phyloP scores from a whole-genome alignment of 495 filamentous ascomycete genomes.

The Astrothelium macrocarpum region DNA sequence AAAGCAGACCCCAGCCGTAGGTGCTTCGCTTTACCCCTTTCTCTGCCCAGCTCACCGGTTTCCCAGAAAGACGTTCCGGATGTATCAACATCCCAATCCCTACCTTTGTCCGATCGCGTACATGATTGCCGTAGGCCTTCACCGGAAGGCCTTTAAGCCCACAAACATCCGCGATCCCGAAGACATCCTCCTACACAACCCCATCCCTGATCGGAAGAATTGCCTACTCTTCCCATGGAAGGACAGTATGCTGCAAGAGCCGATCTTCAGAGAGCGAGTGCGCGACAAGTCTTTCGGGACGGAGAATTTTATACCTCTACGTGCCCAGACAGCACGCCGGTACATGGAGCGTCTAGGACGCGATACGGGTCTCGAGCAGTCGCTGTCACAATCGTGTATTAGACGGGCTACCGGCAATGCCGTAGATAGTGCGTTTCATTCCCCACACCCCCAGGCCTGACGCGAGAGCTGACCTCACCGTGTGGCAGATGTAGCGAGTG shows the following conservation, averaged over 20 bases:
- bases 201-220: neutral
- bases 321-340: neutral
- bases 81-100: neutral
- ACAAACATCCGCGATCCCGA: neutral
- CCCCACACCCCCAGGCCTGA: neutral
- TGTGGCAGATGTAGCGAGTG: neutral
- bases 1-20: neutral
- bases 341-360: neutral
- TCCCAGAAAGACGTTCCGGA: neutral
- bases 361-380: neutral
- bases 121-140: neutral
- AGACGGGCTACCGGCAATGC: neutral
- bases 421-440: neutral
- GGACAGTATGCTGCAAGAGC: neutral
- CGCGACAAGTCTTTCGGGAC: neutral
- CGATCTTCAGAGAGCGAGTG: neutral
- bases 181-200: neutral
- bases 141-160: neutral
- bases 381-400: neutral
- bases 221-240: neutral
- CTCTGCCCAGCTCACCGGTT: neutral
- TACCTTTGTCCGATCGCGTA: neutral
- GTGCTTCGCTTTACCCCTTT: neutral
- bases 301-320: neutral
- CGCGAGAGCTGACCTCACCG: neutral